These are phyloP conservation scores for Solanum virginianum DNA, from an alignment of 257 asterid genomes.

Conservation along the genomic window DNA sequence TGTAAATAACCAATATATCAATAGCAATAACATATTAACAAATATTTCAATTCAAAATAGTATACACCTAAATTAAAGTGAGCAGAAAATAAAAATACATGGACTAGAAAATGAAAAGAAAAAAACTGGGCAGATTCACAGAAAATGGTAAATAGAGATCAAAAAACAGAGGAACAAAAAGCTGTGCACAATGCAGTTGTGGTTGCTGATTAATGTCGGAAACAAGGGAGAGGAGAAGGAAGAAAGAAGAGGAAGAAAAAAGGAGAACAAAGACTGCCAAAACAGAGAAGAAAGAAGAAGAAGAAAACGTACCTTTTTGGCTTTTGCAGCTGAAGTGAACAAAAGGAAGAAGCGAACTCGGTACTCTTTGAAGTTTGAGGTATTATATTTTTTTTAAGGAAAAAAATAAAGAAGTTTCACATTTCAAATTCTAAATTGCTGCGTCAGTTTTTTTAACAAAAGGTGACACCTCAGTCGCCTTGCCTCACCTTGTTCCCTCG, in stretches of 20 bases:
- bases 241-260: neutral
- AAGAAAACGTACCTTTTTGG: neutral
- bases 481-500: neutral
- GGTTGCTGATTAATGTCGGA: neutral
- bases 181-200: neutral
- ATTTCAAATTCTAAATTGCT: neutral
- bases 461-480: neutral
- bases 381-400: too few relatives aligned
- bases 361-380: neutral
- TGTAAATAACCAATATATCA: neutral
- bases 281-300: neutral
- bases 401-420: too few relatives aligned
- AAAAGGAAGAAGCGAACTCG: neutral
- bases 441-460: neutral
- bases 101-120: neutral
- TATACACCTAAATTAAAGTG: neutral
- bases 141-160: neutral
- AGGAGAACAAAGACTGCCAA: neutral
- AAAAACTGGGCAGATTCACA: neutral
- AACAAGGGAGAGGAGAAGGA: neutral
- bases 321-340: neutral
- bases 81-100: neutral
- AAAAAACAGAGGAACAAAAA: neutral
- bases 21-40: neutral
- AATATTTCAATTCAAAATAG: neutral